Evolutionary conservation across 2,329 filamentous ascomycete species (phyloP), one percentile per base, ranked within the genome.

Genomic region (Fonsecaea erecta): DNA sequence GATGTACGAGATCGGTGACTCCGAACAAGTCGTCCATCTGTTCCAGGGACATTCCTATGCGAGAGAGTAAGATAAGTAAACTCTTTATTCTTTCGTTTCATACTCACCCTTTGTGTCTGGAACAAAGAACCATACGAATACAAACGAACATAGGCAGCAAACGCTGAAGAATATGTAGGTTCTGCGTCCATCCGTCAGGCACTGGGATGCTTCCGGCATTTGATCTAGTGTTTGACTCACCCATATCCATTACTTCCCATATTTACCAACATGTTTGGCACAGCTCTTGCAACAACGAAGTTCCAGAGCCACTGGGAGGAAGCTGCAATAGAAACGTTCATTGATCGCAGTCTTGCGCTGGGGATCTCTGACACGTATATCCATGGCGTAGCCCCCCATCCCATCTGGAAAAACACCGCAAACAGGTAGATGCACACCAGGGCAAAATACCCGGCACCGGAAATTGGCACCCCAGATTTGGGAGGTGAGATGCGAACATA

Each of bases 351-450:
- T 46, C 89, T 81, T 0, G 87, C 86, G 8, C 87, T 87, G 0
- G 88, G 88, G 63, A 91, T 91, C 75, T 91, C 89, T 32, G 84
- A 84, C 1, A 90, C 85, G 71, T 90, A 87, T 72, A 90, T 90
- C 88, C 89, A 91, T 77, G 87, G 89, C 34, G 87, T 86, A 0
- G 88, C 88, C 0, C 89, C 89, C 88, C 89, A 91, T 11, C 86
- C 86, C 64, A 87, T 86, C 4, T 78, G 79, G 80, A 90, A 91
- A 75, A 88, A 85, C 1, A 81, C 84, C 0, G 88, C 89, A 76
- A 90, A 92, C n/a, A 91, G 80, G 79, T 88, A 92, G 64, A 92
- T 89, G 73, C 86, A 89, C 30, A 89, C 84, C 1, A 91, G 84
- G 2, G 89, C 88, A 35, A 90, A 82, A 72, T 91, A 91, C 24